Evolutionary conservation across 306 rosid species (phyloP).

Genomic region (Rosa multiflora): DNA sequence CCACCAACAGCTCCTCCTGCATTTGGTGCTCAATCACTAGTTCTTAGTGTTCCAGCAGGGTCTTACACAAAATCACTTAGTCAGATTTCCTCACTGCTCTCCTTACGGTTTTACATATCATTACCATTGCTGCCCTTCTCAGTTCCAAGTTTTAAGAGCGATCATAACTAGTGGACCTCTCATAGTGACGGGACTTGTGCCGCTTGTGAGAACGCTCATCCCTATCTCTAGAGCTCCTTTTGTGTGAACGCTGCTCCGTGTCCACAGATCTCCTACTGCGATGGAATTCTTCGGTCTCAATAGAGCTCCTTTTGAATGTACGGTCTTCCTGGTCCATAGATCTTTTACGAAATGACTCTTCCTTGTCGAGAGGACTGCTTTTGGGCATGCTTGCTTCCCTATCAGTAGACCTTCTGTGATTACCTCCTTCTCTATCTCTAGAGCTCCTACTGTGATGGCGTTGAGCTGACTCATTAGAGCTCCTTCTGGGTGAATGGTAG

Average conservation of each 20-base stretch:
- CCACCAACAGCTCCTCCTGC: background rate
- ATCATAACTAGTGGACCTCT: conserved; percentile 20
- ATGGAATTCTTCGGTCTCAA: conserved; percentile 35
- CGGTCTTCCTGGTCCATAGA: conserved; percentile 38
- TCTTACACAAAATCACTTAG: background rate
- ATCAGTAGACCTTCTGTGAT: conserved; percentile 31
- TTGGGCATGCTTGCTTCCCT: conserved; percentile 22
- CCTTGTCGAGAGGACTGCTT: conserved; percentile 29
- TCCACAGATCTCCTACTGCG: conserved; percentile 36
- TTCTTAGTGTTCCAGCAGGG: background rate
- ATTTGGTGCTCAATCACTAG: background rate
- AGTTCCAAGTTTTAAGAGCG: background rate
- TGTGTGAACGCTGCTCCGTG: conserved; percentile 22
- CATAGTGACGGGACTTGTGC: conserved; percentile 41
- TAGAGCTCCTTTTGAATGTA: conserved; percentile 15
- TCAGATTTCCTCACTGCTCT: conserved; percentile 1
- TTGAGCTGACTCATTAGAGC: conserved; percentile 30
- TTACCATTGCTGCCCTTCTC: background rate
- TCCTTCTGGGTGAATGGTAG: conserved; percentile 21
- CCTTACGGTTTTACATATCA: background rate
- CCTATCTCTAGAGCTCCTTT: conserved; percentile 30
- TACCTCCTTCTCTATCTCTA: conserved; percentile 36
- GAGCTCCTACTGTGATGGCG: conserved; percentile 36
- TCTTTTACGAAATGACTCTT: conserved; percentile 28
- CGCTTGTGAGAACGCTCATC: conserved; percentile 41